Base-by-base conservation (phyloP, 164 flowering plant species). In the Tinospora cordifolia region DNA sequence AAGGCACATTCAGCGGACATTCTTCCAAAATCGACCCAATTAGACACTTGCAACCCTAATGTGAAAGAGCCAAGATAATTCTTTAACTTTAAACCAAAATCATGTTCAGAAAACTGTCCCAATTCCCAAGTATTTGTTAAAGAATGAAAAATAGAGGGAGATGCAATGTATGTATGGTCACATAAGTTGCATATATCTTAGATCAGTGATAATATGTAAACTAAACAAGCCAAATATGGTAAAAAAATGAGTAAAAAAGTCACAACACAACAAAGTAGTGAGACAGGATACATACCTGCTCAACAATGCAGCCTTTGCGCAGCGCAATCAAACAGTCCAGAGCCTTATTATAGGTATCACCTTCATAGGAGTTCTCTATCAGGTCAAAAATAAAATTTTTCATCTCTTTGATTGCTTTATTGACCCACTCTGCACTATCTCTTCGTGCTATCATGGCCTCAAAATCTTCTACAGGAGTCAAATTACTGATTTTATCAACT, bases 371-470 rank as follows among this genome's bases (percentile, higher is more conserved):
- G 72, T 84, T 79, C 76, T 87, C 91, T 57, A 93, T 77, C 44
- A 91, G 77, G 75, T 80, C 79, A 78, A 60, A 73, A 57, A 87
- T 84, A 71, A 80, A 80, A 76, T 73, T 75, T 76, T 85, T 84
- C 96, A 91, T 90, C 13, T 78, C 80, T 59, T 63, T 78, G 54
- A 94, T 87, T 66, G 97, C 96, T 81, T 84, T 90, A 27, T 26
- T 65, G 62, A 90, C 85, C 92, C 94, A 91, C 21, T 85, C 81
- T 26, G 87, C 77, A 69, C 84, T 79, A 78, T 90, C 97, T 78
- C 94, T 87, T 9, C 92, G 89, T 11, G 88, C 79, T 77, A 91
- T 81, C 96, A 91, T 90, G 60, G 93, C 84, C 80, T 91, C 96
- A 80, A 91, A 94, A 80, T 94, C 98, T 79, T 88, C 81, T 38